Percentiles rank a stretch among this genome's conserved stretches.
Conservation (phyloP, 352 stramenopile species). For the Phytophthora meadii region DNA sequence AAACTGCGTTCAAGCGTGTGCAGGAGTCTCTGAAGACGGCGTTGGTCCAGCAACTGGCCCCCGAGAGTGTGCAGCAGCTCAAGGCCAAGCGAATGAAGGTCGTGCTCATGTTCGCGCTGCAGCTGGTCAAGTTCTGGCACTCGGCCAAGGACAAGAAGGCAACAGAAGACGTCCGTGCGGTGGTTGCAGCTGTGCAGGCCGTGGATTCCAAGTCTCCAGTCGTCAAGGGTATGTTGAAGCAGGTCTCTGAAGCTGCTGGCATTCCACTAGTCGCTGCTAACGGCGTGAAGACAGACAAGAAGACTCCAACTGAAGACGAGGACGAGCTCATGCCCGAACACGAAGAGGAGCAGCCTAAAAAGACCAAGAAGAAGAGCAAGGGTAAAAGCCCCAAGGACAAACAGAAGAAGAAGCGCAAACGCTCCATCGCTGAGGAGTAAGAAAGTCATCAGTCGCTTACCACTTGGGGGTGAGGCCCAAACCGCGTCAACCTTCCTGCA, state of each 20-base stretch:
- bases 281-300: slow-evolving; percentile 39
- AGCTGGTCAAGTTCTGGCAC: slow-evolving; percentile 72
- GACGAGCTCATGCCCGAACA: slow-evolving; percentile 42
- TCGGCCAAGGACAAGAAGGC: slow-evolving; percentile 29
- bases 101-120: slow-evolving; percentile 66
- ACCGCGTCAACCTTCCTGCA: neutral
- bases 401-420: slow-evolving; percentile 71
- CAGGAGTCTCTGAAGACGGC: slow-evolving; percentile 49
- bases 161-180: slow-evolving; percentile 32
- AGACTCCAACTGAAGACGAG: slow-evolving; percentile 19
- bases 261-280: slow-evolving; percentile 34
- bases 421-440: slow-evolving; percentile 39
- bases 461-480: slow-evolving; percentile 15
- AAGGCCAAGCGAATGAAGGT: slow-evolving; percentile 85
- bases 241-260: slow-evolving; percentile 54
- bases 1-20: slow-evolving; percentile 40
- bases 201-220: slow-evolving; percentile 72
- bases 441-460: slow-evolving; percentile 23
- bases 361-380: slow-evolving; percentile 44
- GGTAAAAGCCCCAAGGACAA: slow-evolving; percentile 54
- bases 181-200: slow-evolving; percentile 52
- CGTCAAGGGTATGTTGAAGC: slow-evolving; percentile 76
- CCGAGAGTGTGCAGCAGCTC: slow-evolving; percentile 49
- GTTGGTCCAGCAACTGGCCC: slow-evolving; percentile 52
- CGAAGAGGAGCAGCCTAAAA: slow-evolving; percentile 24